These are phyloP conservation scores for Macaranga tanarius DNA, from an alignment of 441 rosid species.

Conservation along the genomic window DNA sequence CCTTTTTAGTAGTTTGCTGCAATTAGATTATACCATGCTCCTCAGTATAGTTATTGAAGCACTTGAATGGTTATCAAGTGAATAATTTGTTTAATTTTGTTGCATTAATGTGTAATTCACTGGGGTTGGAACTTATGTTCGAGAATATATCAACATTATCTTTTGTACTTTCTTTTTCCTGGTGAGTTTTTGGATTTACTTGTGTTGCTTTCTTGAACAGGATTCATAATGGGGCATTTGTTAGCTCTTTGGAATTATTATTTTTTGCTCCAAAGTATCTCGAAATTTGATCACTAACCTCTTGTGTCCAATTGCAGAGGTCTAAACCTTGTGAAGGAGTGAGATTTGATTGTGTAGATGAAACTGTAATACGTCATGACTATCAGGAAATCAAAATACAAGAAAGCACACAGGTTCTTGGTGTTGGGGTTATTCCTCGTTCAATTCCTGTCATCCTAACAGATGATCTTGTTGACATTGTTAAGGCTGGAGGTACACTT, in stretches of 20 bases:
- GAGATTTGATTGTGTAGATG: slow-evolving; percentile 64
- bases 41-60: slow-evolving; percentile 5
- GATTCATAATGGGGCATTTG: not conserved
- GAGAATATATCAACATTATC: too few species aligned
- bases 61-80: not conserved
- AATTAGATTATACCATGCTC: too few species aligned
- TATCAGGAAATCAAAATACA: slow-evolving; percentile 97
- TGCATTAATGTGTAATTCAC: slow-evolving; percentile 9
- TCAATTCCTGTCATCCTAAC: slow-evolving; percentile 70
- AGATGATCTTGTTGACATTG: slow-evolving; percentile 96
- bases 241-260: slow-evolving; percentile 10
- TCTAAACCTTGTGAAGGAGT: slow-evolving; percentile 75
- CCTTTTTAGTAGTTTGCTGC: not conserved
- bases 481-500: slow-evolving; percentile 91
- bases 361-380: slow-evolving; percentile 73
- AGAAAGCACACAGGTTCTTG: slow-evolving; percentile 88
- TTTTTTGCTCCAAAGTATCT: slow-evolving; percentile 4
- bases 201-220: not conserved
- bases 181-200: not conserved
- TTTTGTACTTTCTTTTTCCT: not conserved
- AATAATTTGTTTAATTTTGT: slow-evolving; percentile 4
- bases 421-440: slow-evolving; percentile 96
- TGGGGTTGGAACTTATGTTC: too few species aligned
- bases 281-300: slow-evolving; percentile 11
- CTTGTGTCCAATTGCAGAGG: slow-evolving; percentile 44